Percentiles rank a stretch among this genome's conserved stretches.
Conservation (phyloP, 192 early-diverging fungal genomes). For the Dissophora ornata region DNA sequence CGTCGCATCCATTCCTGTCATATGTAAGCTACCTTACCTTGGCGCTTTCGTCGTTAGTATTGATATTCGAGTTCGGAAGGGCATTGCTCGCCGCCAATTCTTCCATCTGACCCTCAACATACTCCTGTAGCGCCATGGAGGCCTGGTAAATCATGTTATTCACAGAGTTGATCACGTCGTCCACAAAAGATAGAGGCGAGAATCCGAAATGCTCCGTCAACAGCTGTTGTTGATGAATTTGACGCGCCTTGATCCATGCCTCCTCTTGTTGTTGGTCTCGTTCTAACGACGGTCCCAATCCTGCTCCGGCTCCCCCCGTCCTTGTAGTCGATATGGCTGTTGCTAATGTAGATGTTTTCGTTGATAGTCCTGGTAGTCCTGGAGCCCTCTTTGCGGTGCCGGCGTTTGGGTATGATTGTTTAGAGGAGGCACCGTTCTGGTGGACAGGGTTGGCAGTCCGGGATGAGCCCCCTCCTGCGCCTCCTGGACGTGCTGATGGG, state of each 20-base stretch:
- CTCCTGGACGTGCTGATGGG: no score
- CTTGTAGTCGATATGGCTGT: no score
- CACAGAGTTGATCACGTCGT: conserved; percentile 83
- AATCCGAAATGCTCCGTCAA: conserved; percentile 87
- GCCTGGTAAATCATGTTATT: conserved; percentile 81
- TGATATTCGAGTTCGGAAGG: background rate
- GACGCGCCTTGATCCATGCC: conserved; percentile 29
- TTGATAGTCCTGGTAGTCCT: no score
- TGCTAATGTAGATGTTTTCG: no score
- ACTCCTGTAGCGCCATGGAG: conserved; percentile 73
- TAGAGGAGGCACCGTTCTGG: no score
- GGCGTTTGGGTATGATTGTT: no score
- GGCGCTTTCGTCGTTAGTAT: conserved; percentile 18
- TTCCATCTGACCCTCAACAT: conserved; percentile 69
- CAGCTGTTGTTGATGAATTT: conserved; percentile 55
- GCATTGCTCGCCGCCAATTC: conserved; percentile 10
- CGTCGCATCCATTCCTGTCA: no score
- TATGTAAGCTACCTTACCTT: no score
- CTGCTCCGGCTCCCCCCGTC: no score
- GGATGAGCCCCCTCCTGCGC: no score
- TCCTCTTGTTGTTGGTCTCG: conserved; percentile 13
- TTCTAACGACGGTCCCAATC: background rate
- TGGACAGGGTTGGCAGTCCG: no score
- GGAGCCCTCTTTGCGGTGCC: no score
- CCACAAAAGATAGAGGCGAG: conserved; percentile 80